Conservation (phyloP, 495 filamentous ascomycete genomes). For the Penicillium argentinense region DNA sequence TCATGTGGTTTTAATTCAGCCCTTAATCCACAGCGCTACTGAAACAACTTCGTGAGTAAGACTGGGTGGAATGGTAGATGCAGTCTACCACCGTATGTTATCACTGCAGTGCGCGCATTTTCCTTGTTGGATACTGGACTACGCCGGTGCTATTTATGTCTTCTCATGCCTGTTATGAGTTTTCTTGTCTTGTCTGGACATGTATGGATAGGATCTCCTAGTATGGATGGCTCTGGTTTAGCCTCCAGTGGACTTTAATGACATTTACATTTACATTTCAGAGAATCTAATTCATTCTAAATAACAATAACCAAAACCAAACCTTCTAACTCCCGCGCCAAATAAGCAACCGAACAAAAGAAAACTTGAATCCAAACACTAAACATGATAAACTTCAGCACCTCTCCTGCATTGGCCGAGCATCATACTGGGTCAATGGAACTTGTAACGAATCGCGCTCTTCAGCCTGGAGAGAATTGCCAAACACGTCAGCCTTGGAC, state of each 20-base stretch:
- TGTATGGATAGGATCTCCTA: slow-evolving; percentile 13
- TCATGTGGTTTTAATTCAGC: slow-evolving; percentile 48
- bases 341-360: not conserved
- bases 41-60: too few species aligned
- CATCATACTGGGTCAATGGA: slow-evolving; percentile 18
- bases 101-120: not conserved
- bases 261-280: slow-evolving; percentile 9
- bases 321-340: not conserved
- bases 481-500: slow-evolving; percentile 9
- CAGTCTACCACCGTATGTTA: not conserved
- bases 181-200: slow-evolving; percentile 11
- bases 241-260: slow-evolving; percentile 25
- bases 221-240: slow-evolving; percentile 27
- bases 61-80: too few species aligned
- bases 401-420: not conserved
- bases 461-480: slow-evolving; percentile 1
- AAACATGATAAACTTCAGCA: not conserved
- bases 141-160: slow-evolving; percentile 7
- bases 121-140: not conserved
- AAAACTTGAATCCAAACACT: not conserved
- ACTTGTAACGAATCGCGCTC: slow-evolving; percentile 11
- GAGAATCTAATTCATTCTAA: not conserved
- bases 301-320: not conserved
- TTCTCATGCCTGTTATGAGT: slow-evolving; percentile 24
- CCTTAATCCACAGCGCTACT: too few species aligned